A percentile compares a stretch with the other conserved stretches of the same genome.
phyloP scores from a whole-genome alignment of 768 basidiomycete genomes.

The Mycena venus region DNA sequence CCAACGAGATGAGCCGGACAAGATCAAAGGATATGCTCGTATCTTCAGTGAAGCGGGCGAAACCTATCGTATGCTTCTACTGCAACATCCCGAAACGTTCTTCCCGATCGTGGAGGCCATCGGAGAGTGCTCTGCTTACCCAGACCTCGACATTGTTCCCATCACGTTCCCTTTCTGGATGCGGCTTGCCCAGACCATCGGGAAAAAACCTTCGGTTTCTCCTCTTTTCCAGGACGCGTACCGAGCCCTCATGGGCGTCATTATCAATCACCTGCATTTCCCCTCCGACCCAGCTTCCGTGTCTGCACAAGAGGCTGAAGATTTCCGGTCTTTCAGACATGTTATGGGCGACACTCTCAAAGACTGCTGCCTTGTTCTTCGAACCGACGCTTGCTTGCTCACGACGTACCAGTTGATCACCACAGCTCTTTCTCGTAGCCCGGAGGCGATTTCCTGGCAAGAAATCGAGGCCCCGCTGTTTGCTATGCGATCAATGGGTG shows the following conservation, averaged over 20 bases:
- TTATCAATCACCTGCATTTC: constrained; percentile 93
- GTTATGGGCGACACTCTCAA: constrained; percentile 99
- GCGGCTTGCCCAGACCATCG: constrained; percentile 91
- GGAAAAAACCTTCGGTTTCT: constrained; percentile 78
- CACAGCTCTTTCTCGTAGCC: constrained; percentile 72
- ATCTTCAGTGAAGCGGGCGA: constrained; percentile 98
- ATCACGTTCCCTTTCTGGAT: constrained; percentile 99
- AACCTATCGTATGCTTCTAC: constrained; percentile 89
- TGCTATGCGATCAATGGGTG: constrained; percentile 98
- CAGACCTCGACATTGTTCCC: constrained; percentile 94
- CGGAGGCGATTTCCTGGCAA: constrained; percentile 85
- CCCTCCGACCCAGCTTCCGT: constrained; percentile 78
- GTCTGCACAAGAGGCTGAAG: constrained; percentile 89
- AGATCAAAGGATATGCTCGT: constrained; percentile 89
- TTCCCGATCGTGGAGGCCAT: constrained; percentile 97
- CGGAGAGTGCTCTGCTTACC: constrained; percentile 91
- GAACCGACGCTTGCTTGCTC: constrained; percentile 86
- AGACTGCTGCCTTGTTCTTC: constrained; percentile 96
- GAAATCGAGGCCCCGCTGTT: constrained; percentile 98
- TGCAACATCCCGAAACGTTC: constrained; percentile 93
- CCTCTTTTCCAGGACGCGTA: constrained; percentile 89
- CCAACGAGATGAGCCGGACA: constrained; percentile 84
- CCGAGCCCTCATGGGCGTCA: constrained; percentile 83
- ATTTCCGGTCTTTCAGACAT: constrained; percentile 95
- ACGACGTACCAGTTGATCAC: constrained; percentile 87